Evolutionary conservation across 2,329 filamentous ascomycete genomes (phyloP), one percentile per base, ranked within the genome.

Genomic region (Penicillium sp.): DNA sequence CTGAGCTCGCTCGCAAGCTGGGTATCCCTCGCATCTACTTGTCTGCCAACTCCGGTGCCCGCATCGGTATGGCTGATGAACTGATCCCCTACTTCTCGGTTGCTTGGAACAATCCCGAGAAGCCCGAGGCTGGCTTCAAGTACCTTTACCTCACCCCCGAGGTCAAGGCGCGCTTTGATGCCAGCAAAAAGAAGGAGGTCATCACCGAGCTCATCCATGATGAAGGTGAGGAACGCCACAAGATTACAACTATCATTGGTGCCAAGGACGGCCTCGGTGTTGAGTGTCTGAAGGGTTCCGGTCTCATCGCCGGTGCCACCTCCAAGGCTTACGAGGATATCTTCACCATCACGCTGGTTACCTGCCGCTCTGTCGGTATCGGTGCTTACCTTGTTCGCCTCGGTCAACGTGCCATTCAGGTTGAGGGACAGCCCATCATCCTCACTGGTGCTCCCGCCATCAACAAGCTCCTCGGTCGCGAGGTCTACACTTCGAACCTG

Each of bases 341-440:
- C 71, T 99, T 99, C 77, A 99, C 93, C 50, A 86, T 96, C 65
- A 99, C 93, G 16, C 80, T 99, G 59, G 93, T 99, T 55, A 99
- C 93, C 55, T 99, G 93, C 75, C 87, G 93, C 68, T 99, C 93
- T 62, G 93, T 99, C 68, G 93, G 93, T 86, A 99, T 99, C 59
- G 93, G 93, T 82, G 93, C 93, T 44, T 99, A 99, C 76, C 88
- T 99, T 48, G 93, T 99, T 62, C 92, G 93, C 70, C 89, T 99
- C 53, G 93, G 93, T 52, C 93, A 99, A 75, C 89, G 93, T 84
- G 92, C 93, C 57, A 95, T 99, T 59, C 93, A 99, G 75, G 95
- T 99, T 59, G 93, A 99, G 75, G 93, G 93, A 52, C 93, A 99
- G 76, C 93, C 93, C 33, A 99, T 99, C 71, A 99, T 99, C 66